Evolutionary conservation across 148 eudicot species (phyloP).

Genomic region (Arbutus unedo): DNA sequence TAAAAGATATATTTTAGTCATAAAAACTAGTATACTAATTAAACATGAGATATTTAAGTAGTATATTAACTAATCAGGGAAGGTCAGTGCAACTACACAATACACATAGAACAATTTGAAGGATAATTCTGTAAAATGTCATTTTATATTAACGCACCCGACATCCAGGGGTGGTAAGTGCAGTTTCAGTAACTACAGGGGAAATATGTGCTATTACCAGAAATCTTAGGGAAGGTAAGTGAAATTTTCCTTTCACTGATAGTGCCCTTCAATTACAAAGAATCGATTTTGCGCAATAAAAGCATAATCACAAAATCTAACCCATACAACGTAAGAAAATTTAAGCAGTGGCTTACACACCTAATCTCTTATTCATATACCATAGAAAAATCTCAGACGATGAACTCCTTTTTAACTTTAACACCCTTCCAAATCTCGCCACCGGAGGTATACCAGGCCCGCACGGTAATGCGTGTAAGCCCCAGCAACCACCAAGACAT

Average conservation of each 20-base stretch:
- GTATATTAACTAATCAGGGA: too few relatives aligned
- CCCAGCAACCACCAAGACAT: constrained; percentile 81
- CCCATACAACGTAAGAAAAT: not conserved
- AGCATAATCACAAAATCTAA: not conserved
- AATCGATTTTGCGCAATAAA: not conserved
- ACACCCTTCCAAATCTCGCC: constrained; percentile 92
- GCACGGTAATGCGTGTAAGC: constrained; percentile 90
- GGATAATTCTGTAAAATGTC: too few relatives aligned
- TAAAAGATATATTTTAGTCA: too few relatives aligned
- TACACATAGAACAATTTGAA: too few relatives aligned
- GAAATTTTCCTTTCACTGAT: not conserved
- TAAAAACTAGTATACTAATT: too few relatives aligned
- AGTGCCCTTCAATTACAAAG: not conserved
- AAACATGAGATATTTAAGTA: too few relatives aligned
- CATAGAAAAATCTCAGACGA: not conserved
- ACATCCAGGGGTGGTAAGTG: too few relatives aligned
- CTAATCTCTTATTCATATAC: constrained; percentile 10
- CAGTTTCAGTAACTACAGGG: too few relatives aligned
- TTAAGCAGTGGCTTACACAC: not conserved
- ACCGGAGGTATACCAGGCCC: constrained; percentile 77
- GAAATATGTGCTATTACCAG: too few relatives aligned
- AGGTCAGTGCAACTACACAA: too few relatives aligned
- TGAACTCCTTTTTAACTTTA: constrained; percentile 6
- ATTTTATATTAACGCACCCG: too few relatives aligned
- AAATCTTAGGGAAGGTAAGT: too few relatives aligned